Evolutionary conservation across 2,329 filamentous ascomycete species (phyloP).

Genomic region (Rhynchosporium secalis): DNA sequence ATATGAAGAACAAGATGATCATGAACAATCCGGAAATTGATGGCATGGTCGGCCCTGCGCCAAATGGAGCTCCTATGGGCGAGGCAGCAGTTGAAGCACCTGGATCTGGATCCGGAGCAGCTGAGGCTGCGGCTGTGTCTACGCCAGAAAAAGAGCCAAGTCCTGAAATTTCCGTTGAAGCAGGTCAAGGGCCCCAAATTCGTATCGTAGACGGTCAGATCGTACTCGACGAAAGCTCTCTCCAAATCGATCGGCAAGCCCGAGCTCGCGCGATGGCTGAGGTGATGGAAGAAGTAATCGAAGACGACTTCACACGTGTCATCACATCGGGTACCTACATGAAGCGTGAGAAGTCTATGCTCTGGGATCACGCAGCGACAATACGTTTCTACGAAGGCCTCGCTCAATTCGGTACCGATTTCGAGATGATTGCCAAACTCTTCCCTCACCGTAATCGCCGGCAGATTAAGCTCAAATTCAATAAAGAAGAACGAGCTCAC

Average conservation of each 20-base stretch:
- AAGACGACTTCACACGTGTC: conserved; percentile 74
- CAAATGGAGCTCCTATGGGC: conserved; percentile 27
- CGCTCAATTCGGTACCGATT: conserved; percentile 78
- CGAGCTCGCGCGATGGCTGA: conserved; percentile 55
- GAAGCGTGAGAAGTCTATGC: conserved; percentile 62
- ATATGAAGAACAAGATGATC: conserved; percentile 35
- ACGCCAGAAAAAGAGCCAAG: conserved; percentile 2
- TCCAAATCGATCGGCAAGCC: conserved; percentile 68
- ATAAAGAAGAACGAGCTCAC: conserved; percentile 70
- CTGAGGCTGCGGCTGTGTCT: not conserved
- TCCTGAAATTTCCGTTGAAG: not conserved
- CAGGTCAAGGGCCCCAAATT: conserved; percentile 27
- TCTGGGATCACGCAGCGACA: conserved; percentile 71
- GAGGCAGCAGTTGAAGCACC: conserved; percentile 9
- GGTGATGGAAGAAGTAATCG: conserved; percentile 61
- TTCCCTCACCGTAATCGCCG: conserved; percentile 71
- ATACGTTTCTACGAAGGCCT: conserved; percentile 76
- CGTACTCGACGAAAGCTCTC: conserved; percentile 66
- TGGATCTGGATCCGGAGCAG: conserved; percentile 14
- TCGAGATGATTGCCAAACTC: conserved; percentile 75
- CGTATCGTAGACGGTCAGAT: conserved; percentile 57
- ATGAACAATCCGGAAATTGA: conserved; percentile 34
- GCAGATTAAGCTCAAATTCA: conserved; percentile 81
- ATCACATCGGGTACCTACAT: conserved; percentile 70
- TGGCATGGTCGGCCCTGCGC: conserved; percentile 32